Base-by-base conservation (phyloP, 306 rosid species). In the Castanea crenata region DNA sequence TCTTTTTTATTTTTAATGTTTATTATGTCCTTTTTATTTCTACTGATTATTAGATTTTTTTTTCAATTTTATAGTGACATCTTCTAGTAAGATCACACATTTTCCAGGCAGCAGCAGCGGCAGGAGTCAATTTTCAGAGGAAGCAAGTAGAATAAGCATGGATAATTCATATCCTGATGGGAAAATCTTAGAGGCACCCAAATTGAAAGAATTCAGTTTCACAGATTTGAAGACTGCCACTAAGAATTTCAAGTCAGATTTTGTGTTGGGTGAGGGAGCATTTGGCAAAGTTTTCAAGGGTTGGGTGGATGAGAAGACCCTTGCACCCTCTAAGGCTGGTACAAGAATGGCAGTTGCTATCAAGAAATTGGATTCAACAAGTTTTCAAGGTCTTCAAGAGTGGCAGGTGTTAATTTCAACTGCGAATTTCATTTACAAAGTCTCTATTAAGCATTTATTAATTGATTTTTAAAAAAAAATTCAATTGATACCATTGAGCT, bases 191-290 rank as follows among this genome's bases (percentile, higher is more conserved):
- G 91, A 85, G 75, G 71, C 80, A 3, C 84, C 94, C 9, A 88
- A 82, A 55, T 76, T 91, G 90, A 92, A 83, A 74, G 90, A 79
- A 34, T 94, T 89, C 83, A 89, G 51, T 35, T 87, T 86, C 72
- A 79, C 75, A 11, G 99, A 94, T 25, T 25, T 92, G 89, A 92
- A 83, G 80, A 61, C 83, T 0, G 91, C 93, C 5, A 85, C 97
- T 0, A 90, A 31, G 86, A 79, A 78, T 76, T 94, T 94, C 91
- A 92, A 74, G 70, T 12, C 82, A 1, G 89, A 87, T 80, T 13
- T 81, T 67, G 77, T 94, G 82, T 77, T 92, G 38, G 99, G 99
- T 5, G 91, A 91, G 71, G 97, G 97, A 38, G n/a, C n/a, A n/a
- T n/a, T n/a, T n/a, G n/a, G n/a, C n/a, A n/a, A n/a, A n/a, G n/a